These are phyloP conservation scores for Purpureocillium lavendulum DNA, from an alignment of 2,329 filamentous ascomycete species.

Conservation along the genomic window DNA sequence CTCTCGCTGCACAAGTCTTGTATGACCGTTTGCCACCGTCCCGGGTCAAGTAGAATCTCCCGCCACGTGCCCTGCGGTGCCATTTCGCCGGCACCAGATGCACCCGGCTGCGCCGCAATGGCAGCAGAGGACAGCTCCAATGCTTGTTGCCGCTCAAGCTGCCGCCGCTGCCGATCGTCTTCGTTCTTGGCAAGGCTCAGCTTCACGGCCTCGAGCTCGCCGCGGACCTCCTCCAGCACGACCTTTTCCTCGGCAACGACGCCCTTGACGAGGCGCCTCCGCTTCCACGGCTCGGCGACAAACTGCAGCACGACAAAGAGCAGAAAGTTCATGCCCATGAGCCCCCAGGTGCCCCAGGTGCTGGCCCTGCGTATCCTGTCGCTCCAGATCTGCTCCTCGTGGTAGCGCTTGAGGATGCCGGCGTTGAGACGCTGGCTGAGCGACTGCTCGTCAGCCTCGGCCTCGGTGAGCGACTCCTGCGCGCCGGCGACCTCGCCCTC, in stretches of 20 bases:
- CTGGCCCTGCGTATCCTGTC: slow-evolving; percentile 94
- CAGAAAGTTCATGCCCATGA: slow-evolving; percentile 95
- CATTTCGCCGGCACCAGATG: neutral
- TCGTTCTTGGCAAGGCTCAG: slow-evolving; percentile 17
- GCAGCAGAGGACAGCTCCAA: slow-evolving; percentile 5
- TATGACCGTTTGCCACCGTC: slow-evolving; percentile 38
- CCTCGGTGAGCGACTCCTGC: slow-evolving; percentile 61
- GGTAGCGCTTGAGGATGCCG: slow-evolving; percentile 82
- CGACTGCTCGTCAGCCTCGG: slow-evolving; percentile 74
- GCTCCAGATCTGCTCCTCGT: slow-evolving; percentile 99
- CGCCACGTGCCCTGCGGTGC: slow-evolving; percentile 27
- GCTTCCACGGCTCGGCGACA: slow-evolving; percentile 86
- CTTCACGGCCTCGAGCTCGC: slow-evolving; percentile 29
- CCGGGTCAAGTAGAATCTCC: slow-evolving; percentile 30
- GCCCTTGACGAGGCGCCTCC: slow-evolving; percentile 69
- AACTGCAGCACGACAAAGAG: slow-evolving; percentile 81
- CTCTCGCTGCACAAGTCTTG: slow-evolving; percentile 59
- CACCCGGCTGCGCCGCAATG: neutral
- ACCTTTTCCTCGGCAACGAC: slow-evolving; percentile 72
- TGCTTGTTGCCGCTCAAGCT: slow-evolving; percentile 1
- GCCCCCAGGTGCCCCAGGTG: slow-evolving; percentile 96
- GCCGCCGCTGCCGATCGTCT: slow-evolving; percentile 6
- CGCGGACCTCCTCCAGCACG: slow-evolving; percentile 38
- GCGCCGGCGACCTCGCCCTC: slow-evolving; percentile 73
- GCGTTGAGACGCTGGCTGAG: slow-evolving; percentile 68